A percentile compares a stretch with the other conserved stretches of the same genome.
Evolutionary conservation across 148 eudicot genomes (phyloP).

Genomic region (Rhododendron mucronatum): DNA sequence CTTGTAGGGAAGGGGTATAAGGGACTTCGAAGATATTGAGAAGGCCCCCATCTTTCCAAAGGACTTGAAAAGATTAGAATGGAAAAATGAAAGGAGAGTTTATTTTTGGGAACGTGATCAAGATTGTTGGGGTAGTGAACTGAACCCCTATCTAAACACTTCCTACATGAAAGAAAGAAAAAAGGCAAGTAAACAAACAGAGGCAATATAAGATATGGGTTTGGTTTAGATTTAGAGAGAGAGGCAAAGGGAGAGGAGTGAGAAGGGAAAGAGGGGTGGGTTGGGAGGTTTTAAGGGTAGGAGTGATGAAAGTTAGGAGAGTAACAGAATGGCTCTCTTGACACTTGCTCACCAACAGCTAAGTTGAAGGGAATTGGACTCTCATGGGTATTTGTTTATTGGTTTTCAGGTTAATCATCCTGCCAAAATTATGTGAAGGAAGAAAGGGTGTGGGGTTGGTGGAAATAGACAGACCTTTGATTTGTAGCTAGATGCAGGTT

Average conservation of each 20-base stretch:
- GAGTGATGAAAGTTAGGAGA: constrained; percentile 72
- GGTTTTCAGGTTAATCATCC: background rate
- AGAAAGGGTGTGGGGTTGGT: constrained; percentile 31
- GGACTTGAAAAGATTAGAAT: constrained; percentile 19
- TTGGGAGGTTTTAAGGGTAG: constrained; percentile 35
- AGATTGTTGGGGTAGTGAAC: constrained; percentile 33
- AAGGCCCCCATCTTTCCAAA: constrained; percentile 75
- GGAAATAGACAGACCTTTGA: background rate
- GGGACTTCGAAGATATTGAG: constrained; percentile 46
- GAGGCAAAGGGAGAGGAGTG: constrained; percentile 21
- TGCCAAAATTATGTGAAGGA: constrained; percentile 3
- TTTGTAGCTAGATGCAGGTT: background rate
- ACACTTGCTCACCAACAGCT: constrained; percentile 16
- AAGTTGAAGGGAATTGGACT: constrained; percentile 25
- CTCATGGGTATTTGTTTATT: constrained; percentile 7
- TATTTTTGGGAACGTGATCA: constrained; percentile 20
- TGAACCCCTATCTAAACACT: constrained; percentile 42
- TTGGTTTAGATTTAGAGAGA: constrained; percentile 36
- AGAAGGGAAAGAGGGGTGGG: constrained; percentile 24
- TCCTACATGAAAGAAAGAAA: constrained; percentile 28
- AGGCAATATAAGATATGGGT: constrained; percentile 50
- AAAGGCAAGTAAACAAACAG: constrained; percentile 39
- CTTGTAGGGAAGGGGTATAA: constrained; percentile 9
- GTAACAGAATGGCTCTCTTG: constrained; percentile 70
- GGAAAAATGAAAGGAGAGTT: constrained; percentile 22